Evolutionary conservation across 2,329 filamentous ascomycete species (phyloP).

Genomic region (Dactylella cylindrospora): DNA sequence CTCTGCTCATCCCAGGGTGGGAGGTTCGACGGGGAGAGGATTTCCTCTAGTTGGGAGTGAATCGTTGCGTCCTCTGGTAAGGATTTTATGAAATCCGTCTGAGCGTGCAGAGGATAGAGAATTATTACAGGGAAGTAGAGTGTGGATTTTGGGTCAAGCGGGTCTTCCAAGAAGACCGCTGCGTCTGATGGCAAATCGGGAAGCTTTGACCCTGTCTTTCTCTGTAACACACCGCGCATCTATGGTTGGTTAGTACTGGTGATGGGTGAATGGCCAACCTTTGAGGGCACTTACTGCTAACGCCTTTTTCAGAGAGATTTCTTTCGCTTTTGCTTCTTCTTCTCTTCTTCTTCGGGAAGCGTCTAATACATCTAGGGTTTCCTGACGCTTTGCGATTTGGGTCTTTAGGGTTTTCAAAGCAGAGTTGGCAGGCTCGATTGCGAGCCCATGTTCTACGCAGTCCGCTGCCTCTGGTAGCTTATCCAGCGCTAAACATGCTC

Average conservation of each 20-base stretch:
- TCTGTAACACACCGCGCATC: slow-evolving; percentile 17
- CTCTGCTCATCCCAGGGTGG: slow-evolving; percentile 76
- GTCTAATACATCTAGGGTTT: slow-evolving; percentile 61
- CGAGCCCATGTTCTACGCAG: slow-evolving; percentile 71
- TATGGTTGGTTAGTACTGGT: slow-evolving; percentile 51
- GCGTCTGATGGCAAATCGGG: slow-evolving; percentile 84
- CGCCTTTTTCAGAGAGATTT: slow-evolving; percentile 65
- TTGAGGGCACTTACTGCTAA: slow-evolving; percentile 63
- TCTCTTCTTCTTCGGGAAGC: slow-evolving; percentile 59
- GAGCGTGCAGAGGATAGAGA: slow-evolving; percentile 77
- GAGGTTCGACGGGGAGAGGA: slow-evolving; percentile 63
- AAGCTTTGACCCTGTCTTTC: slow-evolving; percentile 52
- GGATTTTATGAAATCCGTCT: slow-evolving; percentile 88
- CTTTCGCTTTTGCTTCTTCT: slow-evolving; percentile 58
- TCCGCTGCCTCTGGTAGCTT: slow-evolving; percentile 79
- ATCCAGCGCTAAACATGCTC: slow-evolving; percentile 75
- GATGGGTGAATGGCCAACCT: slow-evolving; percentile 54
- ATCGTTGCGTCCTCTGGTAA: slow-evolving; percentile 77
- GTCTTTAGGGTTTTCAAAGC: slow-evolving; percentile 64
- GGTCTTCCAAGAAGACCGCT: slow-evolving; percentile 67
- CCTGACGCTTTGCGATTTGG: slow-evolving; percentile 65
- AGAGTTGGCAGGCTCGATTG: slow-evolving; percentile 69
- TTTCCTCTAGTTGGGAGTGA: slow-evolving; percentile 76
- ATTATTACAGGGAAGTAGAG: slow-evolving; percentile 78
- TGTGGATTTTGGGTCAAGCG: slow-evolving; percentile 69